Percentiles rank a stretch among this genome's conserved stretches.
Evolutionary conservation across 192 early-diverging fungal genomes (phyloP).

Genomic region (Backusella luteola): DNA sequence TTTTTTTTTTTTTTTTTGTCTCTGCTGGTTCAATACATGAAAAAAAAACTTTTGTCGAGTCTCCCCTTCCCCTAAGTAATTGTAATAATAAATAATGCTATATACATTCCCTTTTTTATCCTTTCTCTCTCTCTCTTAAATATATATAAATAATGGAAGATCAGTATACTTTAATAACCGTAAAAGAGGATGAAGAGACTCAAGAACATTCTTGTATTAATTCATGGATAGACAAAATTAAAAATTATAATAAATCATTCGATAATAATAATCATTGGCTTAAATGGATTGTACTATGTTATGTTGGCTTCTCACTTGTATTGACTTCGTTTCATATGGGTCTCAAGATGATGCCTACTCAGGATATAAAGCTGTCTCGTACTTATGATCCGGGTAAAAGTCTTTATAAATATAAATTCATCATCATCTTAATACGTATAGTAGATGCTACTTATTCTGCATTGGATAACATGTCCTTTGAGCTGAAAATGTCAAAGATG

Average conservation of each 20-base stretch:
- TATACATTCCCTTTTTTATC: background rate
- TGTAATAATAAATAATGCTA: background rate
- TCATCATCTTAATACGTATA: too few species aligned
- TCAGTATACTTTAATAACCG: background rate
- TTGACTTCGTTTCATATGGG: background rate
- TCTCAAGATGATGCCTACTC: background rate
- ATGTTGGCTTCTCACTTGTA: background rate
- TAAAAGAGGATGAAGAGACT: background rate
- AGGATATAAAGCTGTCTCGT: background rate
- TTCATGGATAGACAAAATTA: background rate
- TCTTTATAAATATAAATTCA: background rate
- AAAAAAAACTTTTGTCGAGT: background rate
- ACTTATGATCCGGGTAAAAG: conserved; percentile 31
- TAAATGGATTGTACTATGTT: background rate
- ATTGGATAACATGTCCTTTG: conserved; percentile 25
- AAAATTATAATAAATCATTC: background rate
- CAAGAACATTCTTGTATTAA: background rate
- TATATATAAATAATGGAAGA: background rate
- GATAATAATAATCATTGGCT: background rate
- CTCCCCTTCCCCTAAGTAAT: background rate
- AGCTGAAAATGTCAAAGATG: conserved; percentile 32
- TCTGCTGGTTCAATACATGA: background rate
- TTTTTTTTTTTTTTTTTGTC: too few species aligned
- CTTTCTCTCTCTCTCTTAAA: background rate
- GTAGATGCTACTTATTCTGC: conserved; percentile 27